Conservation (phyloP, 2,329 filamentous ascomycete species). For the Rhytidhysteron rufulum region DNA sequence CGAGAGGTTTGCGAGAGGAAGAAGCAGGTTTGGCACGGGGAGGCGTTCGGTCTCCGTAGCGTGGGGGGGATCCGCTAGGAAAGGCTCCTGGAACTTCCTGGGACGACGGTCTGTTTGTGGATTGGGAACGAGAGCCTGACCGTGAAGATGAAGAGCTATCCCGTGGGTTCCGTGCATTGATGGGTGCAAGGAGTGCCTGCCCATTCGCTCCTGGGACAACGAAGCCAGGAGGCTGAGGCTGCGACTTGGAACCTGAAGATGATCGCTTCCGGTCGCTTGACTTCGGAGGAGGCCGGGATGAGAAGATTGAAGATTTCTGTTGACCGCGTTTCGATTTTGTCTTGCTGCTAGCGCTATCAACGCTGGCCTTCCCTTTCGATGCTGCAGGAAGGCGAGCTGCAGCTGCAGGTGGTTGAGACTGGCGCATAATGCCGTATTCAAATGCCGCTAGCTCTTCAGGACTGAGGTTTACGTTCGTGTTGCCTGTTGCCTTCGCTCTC, state of each 20-base stretch:
- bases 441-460: conserved; percentile 77
- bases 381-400: conserved; percentile 22
- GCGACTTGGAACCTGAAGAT: conserved; percentile 20
- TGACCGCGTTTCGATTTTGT: conserved; percentile 30
- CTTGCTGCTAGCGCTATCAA: conserved; percentile 23
- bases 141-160: conserved; percentile 33
- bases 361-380: conserved; percentile 26
- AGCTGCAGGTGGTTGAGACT: conserved; percentile 16
- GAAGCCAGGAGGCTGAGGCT: conserved; percentile 41
- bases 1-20: conserved; percentile 14
- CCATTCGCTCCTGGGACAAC: conserved; percentile 48
- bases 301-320: conserved; percentile 24
- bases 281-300: conserved; percentile 23
- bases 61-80: conserved; percentile 21
- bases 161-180: conserved; percentile 35
- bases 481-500: conserved; percentile 71
- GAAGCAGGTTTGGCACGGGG: conserved; percentile 13
- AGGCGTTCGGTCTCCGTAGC: conserved; percentile 16
- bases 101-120: conserved; percentile 29
- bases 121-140: conserved; percentile 42
- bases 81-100: conserved; percentile 36
- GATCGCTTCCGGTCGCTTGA: conserved; percentile 23
- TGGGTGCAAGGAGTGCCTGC: conserved; percentile 42
- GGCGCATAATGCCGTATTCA: conserved; percentile 61
- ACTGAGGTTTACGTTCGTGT: conserved; percentile 73